These are phyloP conservation scores for Lipomyces orientalis DNA, from an alignment of 805 yeast genomes.

Conservation along the genomic window DNA sequence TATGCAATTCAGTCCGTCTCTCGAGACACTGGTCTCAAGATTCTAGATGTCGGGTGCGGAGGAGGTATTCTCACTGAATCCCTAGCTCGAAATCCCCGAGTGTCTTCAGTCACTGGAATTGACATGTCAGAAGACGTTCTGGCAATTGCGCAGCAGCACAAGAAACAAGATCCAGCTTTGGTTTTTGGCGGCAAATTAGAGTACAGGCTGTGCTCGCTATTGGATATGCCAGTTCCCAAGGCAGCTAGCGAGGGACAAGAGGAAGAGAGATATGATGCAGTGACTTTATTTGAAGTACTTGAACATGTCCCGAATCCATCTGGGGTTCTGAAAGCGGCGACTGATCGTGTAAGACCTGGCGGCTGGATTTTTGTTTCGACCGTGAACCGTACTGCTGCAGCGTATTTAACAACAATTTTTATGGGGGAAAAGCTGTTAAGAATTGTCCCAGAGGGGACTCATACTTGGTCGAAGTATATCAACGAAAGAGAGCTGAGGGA, in stretches of 20 bases:
- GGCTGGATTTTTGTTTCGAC: slow-evolving; percentile 90
- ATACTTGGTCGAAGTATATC: slow-evolving; percentile 83
- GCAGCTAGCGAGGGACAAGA: slow-evolving; percentile 45
- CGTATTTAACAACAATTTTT: slow-evolving; percentile 92
- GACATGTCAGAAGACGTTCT: slow-evolving; percentile 86
- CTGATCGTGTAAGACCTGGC: slow-evolving; percentile 71
- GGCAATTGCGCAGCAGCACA: slow-evolving; percentile 77
- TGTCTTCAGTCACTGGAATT: slow-evolving; percentile 72
- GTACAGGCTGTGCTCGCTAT: slow-evolving; percentile 51
- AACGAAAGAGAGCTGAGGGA: slow-evolving; percentile 71
- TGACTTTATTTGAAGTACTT: slow-evolving; percentile 91
- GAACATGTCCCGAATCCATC: slow-evolving; percentile 93
- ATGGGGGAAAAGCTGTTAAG: slow-evolving; percentile 81
- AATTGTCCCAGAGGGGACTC: slow-evolving; percentile 93
- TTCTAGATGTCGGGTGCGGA: slow-evolving; percentile 94
- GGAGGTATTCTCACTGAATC: slow-evolving; percentile 95
- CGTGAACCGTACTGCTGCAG: slow-evolving; percentile 82
- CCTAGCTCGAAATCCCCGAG: slow-evolving; percentile 70
- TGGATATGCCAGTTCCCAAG: slow-evolving; percentile 61
- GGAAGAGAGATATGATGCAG: slow-evolving; percentile 65
- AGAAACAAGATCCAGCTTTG: slow-evolving; percentile 66
- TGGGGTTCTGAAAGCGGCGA: slow-evolving; percentile 69
- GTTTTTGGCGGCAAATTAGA: slow-evolving; percentile 46
- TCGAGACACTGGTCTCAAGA: slow-evolving; percentile 65
- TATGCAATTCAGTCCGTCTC: slow-evolving; percentile 68